Conservation (phyloP, 148 eudicot species). For the Nyssa sinensis region DNA sequence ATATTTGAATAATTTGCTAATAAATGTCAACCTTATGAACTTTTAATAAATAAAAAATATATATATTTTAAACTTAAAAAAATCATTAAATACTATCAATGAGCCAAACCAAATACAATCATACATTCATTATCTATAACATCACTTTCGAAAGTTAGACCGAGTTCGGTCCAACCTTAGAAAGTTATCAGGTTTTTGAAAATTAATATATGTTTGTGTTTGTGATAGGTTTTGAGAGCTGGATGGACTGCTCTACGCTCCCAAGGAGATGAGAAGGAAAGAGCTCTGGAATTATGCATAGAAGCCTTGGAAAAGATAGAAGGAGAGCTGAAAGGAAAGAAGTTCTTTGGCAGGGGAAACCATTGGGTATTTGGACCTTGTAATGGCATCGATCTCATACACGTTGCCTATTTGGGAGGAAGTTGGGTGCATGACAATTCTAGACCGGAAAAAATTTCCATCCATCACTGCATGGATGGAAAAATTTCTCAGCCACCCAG, state of each 20-base stretch:
- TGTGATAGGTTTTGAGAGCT: background rate
- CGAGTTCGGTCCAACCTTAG: no score
- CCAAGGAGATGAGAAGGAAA: conserved; percentile 21
- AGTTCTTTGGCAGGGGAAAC: conserved; percentile 28
- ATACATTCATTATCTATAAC: no score
- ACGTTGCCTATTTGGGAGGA: conserved; percentile 25
- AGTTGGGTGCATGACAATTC: conserved; percentile 21
- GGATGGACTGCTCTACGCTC: background rate
- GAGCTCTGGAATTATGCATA: conserved; percentile 4
- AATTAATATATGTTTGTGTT: no score
- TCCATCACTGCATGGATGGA: conserved; percentile 15
- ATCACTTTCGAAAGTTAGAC: no score
- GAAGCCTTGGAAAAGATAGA: conserved; percentile 27
- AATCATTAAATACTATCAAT: no score
- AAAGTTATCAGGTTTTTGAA: no score
- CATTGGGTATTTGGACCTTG: conserved; percentile 26
- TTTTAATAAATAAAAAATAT: no score
- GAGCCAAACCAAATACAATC: no score
- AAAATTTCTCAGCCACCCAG: conserved; percentile 11
- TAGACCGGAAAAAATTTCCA: conserved; percentile 20
- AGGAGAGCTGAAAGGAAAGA: conserved; percentile 16
- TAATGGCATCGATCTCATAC: conserved; percentile 19
- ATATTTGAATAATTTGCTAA: no score
- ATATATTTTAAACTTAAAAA: no score
- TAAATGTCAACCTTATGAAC: no score